phyloP scores from a whole-genome alignment of 2,329 filamentous ascomycete species.

The Talaromyces sp. region DNA sequence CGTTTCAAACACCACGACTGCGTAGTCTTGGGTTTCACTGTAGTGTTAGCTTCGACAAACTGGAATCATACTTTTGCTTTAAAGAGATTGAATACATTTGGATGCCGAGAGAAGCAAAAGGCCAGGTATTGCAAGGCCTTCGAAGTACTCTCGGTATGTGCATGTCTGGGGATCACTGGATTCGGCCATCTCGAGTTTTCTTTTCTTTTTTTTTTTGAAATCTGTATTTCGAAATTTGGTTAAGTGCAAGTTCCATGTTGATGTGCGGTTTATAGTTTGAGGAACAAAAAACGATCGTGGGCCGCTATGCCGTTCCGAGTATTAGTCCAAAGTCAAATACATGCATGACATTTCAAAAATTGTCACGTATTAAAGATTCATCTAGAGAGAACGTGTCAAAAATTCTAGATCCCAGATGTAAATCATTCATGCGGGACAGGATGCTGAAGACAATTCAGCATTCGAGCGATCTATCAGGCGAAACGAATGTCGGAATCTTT shows the following conservation, averaged over 20 bases:
- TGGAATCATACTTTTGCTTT: not conserved
- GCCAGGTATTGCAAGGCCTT: constrained; percentile 8
- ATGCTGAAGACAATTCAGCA: too few species aligned
- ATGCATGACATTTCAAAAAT: not conserved
- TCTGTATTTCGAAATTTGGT: not conserved
- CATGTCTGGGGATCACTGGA: not conserved
- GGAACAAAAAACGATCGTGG: not conserved
- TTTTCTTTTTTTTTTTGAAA: too few species aligned
- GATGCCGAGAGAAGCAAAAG: constrained; percentile 9
- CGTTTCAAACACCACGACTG: constrained; percentile 25
- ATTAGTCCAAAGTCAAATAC: not conserved
- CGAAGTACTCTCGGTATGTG: constrained; percentile 6
- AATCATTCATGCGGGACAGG: not conserved
- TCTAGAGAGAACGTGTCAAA: not conserved
- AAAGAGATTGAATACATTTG: constrained; percentile 7
- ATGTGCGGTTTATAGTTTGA: not conserved
- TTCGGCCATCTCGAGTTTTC: not conserved
- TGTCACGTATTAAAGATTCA: too few species aligned
- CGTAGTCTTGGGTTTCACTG: constrained; percentile 21
- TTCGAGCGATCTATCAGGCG: not conserved
- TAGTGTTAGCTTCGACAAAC: not conserved
- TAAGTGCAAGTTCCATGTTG: not conserved
- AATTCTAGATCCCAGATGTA: not conserved
- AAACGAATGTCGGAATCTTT: not conserved
- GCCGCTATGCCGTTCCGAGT: not conserved